Evolutionary conservation across 768 basidiomycete genomes (phyloP).

Genomic region (Russula earlei): DNA sequence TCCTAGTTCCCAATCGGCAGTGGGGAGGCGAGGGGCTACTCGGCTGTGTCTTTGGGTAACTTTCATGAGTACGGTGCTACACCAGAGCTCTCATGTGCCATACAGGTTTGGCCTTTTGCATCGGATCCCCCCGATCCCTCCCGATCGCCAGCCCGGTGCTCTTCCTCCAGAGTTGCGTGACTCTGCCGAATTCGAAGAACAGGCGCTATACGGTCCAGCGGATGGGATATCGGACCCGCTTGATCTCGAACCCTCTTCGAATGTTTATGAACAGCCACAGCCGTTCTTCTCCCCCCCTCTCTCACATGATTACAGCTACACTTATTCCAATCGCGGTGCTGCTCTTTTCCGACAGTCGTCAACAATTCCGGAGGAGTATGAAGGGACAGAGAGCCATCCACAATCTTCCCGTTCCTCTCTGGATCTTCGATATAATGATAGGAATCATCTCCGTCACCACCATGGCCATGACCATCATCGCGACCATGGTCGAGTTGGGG

Average conservation of each 20-base stretch:
- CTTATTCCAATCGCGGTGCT: conserved; percentile 17
- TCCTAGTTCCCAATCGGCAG: conserved; percentile 89
- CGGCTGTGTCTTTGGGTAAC: conserved; percentile 92
- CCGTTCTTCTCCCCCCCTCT: conserved; percentile 15
- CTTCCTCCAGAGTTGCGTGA: conserved; percentile 49
- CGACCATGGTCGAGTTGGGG: conserved; percentile 14
- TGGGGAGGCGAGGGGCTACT: conserved; percentile 97
- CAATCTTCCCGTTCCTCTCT: conserved; percentile 17
- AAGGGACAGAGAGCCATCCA: conserved; percentile 5
- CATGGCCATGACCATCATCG: conserved; percentile 10
- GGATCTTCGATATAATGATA: not conserved
- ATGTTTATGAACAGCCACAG: conserved; percentile 22
- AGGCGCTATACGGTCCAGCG: conserved; percentile 66
- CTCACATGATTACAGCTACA: conserved; percentile 17
- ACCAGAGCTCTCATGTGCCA: not conserved
- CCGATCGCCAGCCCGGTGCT: conserved; percentile 46
- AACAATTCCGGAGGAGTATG: conserved; percentile 18
- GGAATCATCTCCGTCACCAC: conserved; percentile 1
- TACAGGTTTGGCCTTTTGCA: conserved; percentile 82
- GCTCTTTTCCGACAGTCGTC: conserved; percentile 5
- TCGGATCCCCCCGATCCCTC: conserved; percentile 75
- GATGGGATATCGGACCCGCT: conserved; percentile 44
- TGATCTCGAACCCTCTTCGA: conserved; percentile 24
- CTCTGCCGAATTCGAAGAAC: conserved; percentile 45
- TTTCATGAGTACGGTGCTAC: conserved; percentile 12